Percentiles rank a stretch among this genome's conserved stretches.
Conservation (phyloP, 805 yeast genomes). For the Komagataella mondaviorum region DNA sequence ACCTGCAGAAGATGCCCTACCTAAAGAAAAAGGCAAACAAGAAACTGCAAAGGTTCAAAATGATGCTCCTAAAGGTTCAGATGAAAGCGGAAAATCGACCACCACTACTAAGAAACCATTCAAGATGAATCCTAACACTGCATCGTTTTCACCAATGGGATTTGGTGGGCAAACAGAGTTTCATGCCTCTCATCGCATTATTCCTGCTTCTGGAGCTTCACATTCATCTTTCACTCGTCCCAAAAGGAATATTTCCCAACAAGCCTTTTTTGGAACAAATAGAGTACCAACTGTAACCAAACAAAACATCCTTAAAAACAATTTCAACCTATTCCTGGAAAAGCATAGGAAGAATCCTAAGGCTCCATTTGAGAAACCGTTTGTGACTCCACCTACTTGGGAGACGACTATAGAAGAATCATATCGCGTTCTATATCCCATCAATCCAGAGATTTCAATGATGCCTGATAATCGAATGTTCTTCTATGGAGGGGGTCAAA, state of each 20-base stretch:
- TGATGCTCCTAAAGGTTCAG: conserved; percentile 13
- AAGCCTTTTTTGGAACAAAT: conserved; percentile 22
- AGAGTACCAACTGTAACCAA: conserved; percentile 17
- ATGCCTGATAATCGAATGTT: neutral
- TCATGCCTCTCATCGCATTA: conserved; percentile 11
- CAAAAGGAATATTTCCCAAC: conserved; percentile 8
- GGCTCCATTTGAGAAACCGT: conserved; percentile 30
- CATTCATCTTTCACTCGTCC: neutral
- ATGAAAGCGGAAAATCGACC: conserved; percentile 30
- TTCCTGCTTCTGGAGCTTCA: conserved; percentile 2
- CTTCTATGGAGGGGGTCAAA: neutral
- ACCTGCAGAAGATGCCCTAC: conserved; percentile 49
- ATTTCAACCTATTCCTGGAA: conserved; percentile 37
- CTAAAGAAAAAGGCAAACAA: conserved; percentile 57
- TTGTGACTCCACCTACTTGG: conserved; percentile 73
- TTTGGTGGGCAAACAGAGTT: neutral
- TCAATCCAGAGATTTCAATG: conserved; percentile 6
- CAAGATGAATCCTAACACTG: conserved; percentile 60
- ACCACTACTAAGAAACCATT: conserved; percentile 42
- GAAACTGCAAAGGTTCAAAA: conserved; percentile 5
- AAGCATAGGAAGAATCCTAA: conserved; percentile 24
- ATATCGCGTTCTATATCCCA: conserved; percentile 37
- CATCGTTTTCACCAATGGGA: conserved; percentile 40
- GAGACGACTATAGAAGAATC: conserved; percentile 41
- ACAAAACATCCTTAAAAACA: conserved; percentile 19